phyloP scores from a whole-genome alignment of 2,329 filamentous ascomycete species.

The Achaetomium macrosporum region DNA sequence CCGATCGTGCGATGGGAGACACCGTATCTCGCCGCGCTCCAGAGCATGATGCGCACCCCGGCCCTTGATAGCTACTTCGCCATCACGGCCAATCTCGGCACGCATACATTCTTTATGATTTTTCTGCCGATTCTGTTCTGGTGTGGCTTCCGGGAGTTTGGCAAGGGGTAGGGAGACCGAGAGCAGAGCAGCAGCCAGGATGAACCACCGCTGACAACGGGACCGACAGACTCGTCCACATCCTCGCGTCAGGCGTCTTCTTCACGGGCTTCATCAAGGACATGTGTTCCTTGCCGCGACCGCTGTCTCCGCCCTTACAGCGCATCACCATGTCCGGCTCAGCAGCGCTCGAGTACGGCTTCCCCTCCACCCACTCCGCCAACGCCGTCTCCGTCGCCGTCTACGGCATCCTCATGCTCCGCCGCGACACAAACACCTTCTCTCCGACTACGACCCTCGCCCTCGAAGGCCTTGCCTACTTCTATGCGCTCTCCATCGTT shows the following conservation, averaged over 20 bases:
- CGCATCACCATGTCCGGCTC: slow-evolving; percentile 97
- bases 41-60: slow-evolving; percentile 72
- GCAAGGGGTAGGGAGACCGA: slow-evolving; percentile 65
- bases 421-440: slow-evolving; percentile 57
- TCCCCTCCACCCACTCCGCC: slow-evolving; percentile 93
- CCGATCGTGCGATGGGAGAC: slow-evolving; percentile 93
- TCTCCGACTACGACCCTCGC: slow-evolving; percentile 51
- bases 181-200: background rate
- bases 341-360: slow-evolving; percentile 91
- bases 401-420: slow-evolving; percentile 69
- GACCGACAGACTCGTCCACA: slow-evolving; percentile 56
- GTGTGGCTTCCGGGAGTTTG: slow-evolving; percentile 82
- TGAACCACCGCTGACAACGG: slow-evolving; percentile 17
- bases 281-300: slow-evolving; percentile 83
- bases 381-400: slow-evolving; percentile 93
- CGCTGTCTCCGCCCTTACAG: slow-evolving; percentile 83
- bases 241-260: slow-evolving; percentile 73
- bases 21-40: slow-evolving; percentile 82
- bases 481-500: slow-evolving; percentile 84
- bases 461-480: slow-evolving; percentile 67
- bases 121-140: slow-evolving; percentile 92
- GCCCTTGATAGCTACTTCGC: slow-evolving; percentile 94
- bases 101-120: slow-evolving; percentile 98
- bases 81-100: slow-evolving; percentile 90
- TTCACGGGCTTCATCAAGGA: slow-evolving; percentile 94